Evolutionary conservation across 2,329 filamentous ascomycete genomes (phyloP).

Genomic region (Apiospora sp.): DNA sequence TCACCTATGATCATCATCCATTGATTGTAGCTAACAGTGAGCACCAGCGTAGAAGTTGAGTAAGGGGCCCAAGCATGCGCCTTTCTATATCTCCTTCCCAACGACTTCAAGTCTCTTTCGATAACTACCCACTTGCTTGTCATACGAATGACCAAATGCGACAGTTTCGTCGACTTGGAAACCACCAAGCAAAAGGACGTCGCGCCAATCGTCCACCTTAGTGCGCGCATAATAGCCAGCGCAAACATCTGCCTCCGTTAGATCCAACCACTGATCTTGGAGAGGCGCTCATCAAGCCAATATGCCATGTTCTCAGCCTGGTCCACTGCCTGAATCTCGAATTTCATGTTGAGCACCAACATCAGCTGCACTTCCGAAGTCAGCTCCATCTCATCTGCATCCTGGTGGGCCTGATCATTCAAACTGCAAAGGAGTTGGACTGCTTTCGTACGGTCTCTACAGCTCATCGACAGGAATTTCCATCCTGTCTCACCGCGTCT

Average conservation of each 20-base stretch:
- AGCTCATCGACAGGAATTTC: slow-evolving; percentile 50
- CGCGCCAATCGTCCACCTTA: not conserved
- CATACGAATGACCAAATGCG: not conserved
- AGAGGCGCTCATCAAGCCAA: slow-evolving; percentile 59
- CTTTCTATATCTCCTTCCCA: not conserved
- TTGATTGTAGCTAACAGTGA: not conserved
- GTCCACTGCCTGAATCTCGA: slow-evolving; percentile 78
- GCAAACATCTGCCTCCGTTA: slow-evolving; percentile 19
- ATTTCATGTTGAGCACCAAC: slow-evolving; percentile 77
- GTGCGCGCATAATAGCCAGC: not conserved
- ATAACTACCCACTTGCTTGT: not conserved
- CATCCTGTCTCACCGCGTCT: not conserved
- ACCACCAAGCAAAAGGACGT: not conserved
- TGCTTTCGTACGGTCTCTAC: slow-evolving; percentile 66
- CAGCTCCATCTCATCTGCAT: slow-evolving; percentile 48
- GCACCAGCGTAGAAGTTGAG: not conserved
- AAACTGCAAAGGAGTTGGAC: slow-evolving; percentile 58
- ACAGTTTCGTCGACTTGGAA: not conserved
- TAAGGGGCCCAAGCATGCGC: not conserved
- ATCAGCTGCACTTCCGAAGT: slow-evolving; percentile 72
- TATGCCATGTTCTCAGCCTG: slow-evolving; percentile 56
- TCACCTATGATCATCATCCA: not conserved
- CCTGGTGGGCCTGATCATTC: slow-evolving; percentile 36
- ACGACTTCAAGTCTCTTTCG: not conserved
- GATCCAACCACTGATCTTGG: slow-evolving; percentile 3